Evolutionary conservation across 352 stramenopile genomes (phyloP).

Genomic region (Phytophthora fragariae): DNA sequence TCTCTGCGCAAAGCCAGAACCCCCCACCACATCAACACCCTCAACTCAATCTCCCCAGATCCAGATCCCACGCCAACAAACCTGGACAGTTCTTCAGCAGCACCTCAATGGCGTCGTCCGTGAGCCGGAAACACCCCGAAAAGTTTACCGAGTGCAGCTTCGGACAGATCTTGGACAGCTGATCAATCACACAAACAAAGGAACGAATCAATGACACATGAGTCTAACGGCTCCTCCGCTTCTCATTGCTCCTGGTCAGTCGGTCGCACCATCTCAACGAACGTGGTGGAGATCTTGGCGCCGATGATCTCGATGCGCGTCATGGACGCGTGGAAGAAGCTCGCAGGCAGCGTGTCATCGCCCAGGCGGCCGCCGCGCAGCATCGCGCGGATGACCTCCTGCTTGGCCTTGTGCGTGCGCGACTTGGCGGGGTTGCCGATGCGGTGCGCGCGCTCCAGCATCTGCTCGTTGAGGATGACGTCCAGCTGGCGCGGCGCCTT

Average conservation of each 20-base stretch:
- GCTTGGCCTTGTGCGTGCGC: slow-evolving; percentile 87
- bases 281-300: slow-evolving; percentile 84
- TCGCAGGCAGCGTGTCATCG: slow-evolving; percentile 85
- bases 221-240: neutral
- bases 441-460: slow-evolving; percentile 70
- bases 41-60: neutral
- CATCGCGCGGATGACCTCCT: slow-evolving; percentile 86
- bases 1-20: slow-evolving; percentile 47
- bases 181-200: slow-evolving; percentile 3
- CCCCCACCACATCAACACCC: slow-evolving; percentile 2
- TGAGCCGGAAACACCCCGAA: slow-evolving; percentile 89
- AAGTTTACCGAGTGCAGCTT: slow-evolving; percentile 90
- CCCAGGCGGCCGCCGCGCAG: slow-evolving; percentile 72
- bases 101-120: slow-evolving; percentile 84
- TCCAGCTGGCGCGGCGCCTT: slow-evolving; percentile 75
- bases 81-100: slow-evolving; percentile 84
- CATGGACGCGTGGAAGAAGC: slow-evolving; percentile 90
- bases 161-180: slow-evolving; percentile 80
- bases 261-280: slow-evolving; percentile 65
- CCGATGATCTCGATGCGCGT: slow-evolving; percentile 87
- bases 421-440: slow-evolving; percentile 80
- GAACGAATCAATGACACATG: neutral
- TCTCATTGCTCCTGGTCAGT: neutral
- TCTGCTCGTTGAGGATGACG: slow-evolving; percentile 77
- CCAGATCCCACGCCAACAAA: slow-evolving; percentile 23